Base-by-base conservation (phyloP, 306 rosid species). In the Prunus mira region DNA sequence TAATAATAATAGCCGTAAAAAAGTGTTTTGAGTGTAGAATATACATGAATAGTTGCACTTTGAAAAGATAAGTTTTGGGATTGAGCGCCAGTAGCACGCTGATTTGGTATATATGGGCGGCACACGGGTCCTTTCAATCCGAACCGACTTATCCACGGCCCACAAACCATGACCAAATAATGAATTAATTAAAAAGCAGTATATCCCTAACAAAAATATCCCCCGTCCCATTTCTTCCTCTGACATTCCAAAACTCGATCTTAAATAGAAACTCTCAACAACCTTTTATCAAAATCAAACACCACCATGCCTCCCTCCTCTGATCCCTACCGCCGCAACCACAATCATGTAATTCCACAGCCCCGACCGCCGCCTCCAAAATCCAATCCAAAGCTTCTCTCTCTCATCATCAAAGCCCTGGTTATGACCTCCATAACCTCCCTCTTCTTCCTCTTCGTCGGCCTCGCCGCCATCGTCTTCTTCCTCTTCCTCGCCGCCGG, bases 391-490 rank as follows among this genome's bases (percentile, higher is more conserved):
- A 87, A 67, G 47, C 57, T 92, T 63, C 90, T 95, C 0, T 89
- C 96, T 57, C 74, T 88, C 12, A 81, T 92, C 82, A 95, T 95
- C 58, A 92, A 92, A 28, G 84, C 90, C 65, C 65, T 92, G 18
- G 82, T 92, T 67, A 90, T 95, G 97, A 86, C 82, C 68, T 76
- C 89, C 47, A 78, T 92, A 66, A 89, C 97, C 77, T 81, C 96
- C 74, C 43, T 92, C 75, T 95, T 95, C 89, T 78, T 84, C 69
- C 74, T 83, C 88, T 85, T 92, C 87, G 84, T 95, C 78, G 92
- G 93, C 71, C 83, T 95, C 13, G 93, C 91, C 57, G 96, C 97
- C 28, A 83, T 92, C 67, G 88, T 92, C 69, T 82, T 91, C 74
- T 81, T 84, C 76, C 89, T 89, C 80, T 89, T 87, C 81, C 80